Evolutionary conservation across 2,329 filamentous ascomycete species (phyloP).

Genomic region (Monosporascus sp.): DNA sequence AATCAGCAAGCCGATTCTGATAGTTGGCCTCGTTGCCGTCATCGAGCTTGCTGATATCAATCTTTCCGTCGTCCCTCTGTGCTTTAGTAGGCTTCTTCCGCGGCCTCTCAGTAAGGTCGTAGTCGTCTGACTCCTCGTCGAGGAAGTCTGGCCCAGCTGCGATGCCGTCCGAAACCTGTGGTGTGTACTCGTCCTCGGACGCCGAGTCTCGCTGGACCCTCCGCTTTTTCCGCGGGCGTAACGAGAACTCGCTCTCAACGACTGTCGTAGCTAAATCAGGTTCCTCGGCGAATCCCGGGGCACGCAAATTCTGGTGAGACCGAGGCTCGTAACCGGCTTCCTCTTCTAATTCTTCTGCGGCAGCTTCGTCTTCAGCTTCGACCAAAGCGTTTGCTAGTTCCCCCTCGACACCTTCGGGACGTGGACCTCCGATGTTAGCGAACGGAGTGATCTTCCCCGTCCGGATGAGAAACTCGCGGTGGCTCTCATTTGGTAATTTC

Average conservation of each 20-base stretch:
- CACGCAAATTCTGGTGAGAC: slow-evolving; percentile 68
- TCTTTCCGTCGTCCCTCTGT: slow-evolving; percentile 32
- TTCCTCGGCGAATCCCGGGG: slow-evolving; percentile 63
- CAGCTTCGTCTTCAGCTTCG: slow-evolving; percentile 74
- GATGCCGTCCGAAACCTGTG: slow-evolving; percentile 19
- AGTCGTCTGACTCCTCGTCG: slow-evolving; percentile 32
- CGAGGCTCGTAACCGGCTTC: slow-evolving; percentile 42
- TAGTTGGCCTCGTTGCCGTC: slow-evolving; percentile 86
- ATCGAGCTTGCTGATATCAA: slow-evolving; percentile 61
- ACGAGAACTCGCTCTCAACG: slow-evolving; percentile 49
- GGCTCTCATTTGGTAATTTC: slow-evolving; percentile 71
- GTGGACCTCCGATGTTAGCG: slow-evolving; percentile 66
- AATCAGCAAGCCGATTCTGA: slow-evolving; percentile 66
- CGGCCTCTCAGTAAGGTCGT: slow-evolving; percentile 33
- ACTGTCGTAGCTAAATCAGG: slow-evolving; percentile 27
- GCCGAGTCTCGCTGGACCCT: slow-evolving; percentile 31
- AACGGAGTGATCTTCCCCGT: slow-evolving; percentile 98
- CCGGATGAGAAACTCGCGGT: slow-evolving; percentile 84
- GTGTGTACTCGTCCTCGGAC: slow-evolving; percentile 43
- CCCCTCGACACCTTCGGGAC: slow-evolving; percentile 56
- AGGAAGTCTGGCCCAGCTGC: slow-evolving; percentile 24
- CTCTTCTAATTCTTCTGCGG: slow-evolving; percentile 42
- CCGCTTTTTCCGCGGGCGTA: slow-evolving; percentile 54
- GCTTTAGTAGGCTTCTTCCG: slow-evolving; percentile 37
- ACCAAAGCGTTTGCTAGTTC: slow-evolving; percentile 72